phyloP scores from a whole-genome alignment of 805 yeast genomes.

The Metschnikowia shivogae region DNA sequence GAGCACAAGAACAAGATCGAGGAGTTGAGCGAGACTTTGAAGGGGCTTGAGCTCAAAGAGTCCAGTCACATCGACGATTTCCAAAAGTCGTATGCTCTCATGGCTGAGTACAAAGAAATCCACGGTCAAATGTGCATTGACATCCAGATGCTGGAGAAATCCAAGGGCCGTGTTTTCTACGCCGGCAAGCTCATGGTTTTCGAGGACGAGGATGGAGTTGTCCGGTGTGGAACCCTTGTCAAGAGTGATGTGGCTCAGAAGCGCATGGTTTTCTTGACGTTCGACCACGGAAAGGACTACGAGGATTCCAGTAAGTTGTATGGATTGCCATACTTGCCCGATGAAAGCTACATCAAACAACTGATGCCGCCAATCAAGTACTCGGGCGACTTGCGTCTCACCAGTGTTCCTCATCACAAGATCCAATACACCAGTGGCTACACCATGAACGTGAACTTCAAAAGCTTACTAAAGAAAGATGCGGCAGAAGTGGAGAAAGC shows the following conservation, averaged over 20 bases:
- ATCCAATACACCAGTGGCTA: conserved; percentile 45
- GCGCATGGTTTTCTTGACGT: conserved; percentile 38
- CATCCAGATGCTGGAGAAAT: conserved; percentile 43
- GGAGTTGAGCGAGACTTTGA: conserved; percentile 46
- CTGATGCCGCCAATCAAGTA: conserved; percentile 35
- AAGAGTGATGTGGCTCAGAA: conserved; percentile 35
- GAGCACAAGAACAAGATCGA: conserved; percentile 72
- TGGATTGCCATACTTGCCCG: conserved; percentile 38
- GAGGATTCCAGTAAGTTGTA: conserved; percentile 20
- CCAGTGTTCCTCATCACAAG: conserved; percentile 36
- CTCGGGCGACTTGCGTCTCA: conserved; percentile 31
- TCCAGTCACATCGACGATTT: conserved; percentile 40
- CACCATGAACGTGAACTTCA: conserved; percentile 29
- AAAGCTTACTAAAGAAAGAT: conserved; percentile 34
- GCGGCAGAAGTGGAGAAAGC: conserved; percentile 33
- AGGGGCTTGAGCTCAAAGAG: conserved; percentile 29
- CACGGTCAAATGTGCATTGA: conserved; percentile 46
- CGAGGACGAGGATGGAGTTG: conserved; percentile 41
- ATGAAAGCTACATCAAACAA: conserved; percentile 27
- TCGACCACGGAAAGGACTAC: conserved; percentile 39
- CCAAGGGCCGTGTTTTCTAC: conserved; percentile 43
- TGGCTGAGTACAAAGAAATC: conserved; percentile 43
- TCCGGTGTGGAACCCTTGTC: conserved; percentile 52
- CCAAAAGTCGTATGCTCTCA: conserved; percentile 40
- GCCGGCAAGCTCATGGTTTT: conserved; percentile 58